Percentiles rank a stretch among this genome's conserved stretches.
These are phyloP conservation scores for Colletotrichum noveboracense DNA, from an alignment of 2,329 filamentous ascomycete species.

Conservation along the genomic window DNA sequence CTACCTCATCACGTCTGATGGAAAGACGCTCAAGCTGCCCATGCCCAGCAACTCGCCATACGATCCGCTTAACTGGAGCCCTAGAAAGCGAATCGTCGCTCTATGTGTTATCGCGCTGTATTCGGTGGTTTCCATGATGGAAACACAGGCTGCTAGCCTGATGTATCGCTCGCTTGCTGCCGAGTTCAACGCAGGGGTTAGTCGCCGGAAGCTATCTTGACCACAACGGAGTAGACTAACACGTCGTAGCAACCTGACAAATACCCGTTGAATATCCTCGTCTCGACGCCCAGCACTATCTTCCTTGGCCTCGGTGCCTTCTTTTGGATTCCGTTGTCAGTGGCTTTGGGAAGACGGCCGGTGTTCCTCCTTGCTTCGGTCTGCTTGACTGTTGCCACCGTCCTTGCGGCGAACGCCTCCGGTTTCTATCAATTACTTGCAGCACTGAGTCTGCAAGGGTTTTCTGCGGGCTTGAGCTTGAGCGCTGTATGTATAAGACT, in stretches of 20 bases:
- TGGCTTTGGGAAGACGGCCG: conserved; percentile 41
- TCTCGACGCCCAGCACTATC: conserved; percentile 25
- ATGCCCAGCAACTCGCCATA: conserved; percentile 33
- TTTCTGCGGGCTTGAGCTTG: conserved; percentile 34
- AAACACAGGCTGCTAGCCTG: conserved; percentile 26
- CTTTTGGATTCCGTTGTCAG: conserved; percentile 40
- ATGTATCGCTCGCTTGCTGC: conserved; percentile 23
- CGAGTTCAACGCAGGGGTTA: conserved; percentile 27
- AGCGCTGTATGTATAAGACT: conserved; percentile 34
- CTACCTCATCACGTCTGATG: conserved; percentile 36
- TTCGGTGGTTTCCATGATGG: conserved; percentile 24
- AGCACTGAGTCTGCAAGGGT: conserved; percentile 35
- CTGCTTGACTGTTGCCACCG: conserved; percentile 12
- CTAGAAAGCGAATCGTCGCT: conserved; percentile 21
- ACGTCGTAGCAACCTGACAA: background rate
- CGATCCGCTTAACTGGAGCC: conserved; percentile 34
- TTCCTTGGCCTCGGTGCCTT: conserved; percentile 39
- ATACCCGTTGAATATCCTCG: conserved; percentile 1
- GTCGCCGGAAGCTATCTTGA: background rate
- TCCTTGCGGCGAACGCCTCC: conserved; percentile 30
- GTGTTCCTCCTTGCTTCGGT: conserved; percentile 33
- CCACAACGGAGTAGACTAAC: conserved; percentile 22
- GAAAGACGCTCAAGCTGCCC: conserved; percentile 32
- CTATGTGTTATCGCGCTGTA: conserved; percentile 24
- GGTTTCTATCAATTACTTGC: conserved; percentile 31